Base-by-base conservation (phyloP, 169 alveolate genomes). In the Plasmodium relictum region DNA sequence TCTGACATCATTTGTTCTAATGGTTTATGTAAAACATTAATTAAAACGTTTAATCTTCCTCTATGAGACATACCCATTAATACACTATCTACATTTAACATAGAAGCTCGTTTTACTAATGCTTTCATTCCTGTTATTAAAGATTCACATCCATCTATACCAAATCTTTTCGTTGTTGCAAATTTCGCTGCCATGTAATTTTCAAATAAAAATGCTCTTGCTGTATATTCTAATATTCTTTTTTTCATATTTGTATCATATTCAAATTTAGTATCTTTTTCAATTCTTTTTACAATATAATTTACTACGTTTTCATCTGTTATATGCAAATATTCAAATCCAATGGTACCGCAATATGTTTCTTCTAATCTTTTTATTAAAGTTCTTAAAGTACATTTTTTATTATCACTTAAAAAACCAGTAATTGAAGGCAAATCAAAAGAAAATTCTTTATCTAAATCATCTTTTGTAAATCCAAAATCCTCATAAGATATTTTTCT, bases 1-100 rank as follows among this genome's bases (percentile, higher is more conserved):
- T 96, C 97, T n/a, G 96, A 95, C 91, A 98, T 95, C 93, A 97
- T 93, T 63, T 95, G 95, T 45, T 96, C 97, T 24, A 97, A 86
- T 26, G 99, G 98, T 63, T 96, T 96, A 58, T 97, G 95, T 87
- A 98, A 76, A 0, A 98, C 97, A 88, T 97, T 97, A 72, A 95
- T 96, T 20, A 98, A 92, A 9, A 97, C 97, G 76, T 97, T 97
- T 62, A 98, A 92, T 73, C 99, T 92, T 26, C 99, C 99, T 70
- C 99, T 94, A 91, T 98, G 99, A n/a, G 99, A 97, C 99, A 97
- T 97, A 37, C 98, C 98, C 93, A 98, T 93, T 39, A 97, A 93
- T 18, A 97, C 93, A 50, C 96, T 88, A 65, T 97, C 97, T 8
- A 94, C 97, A 5, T 97, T 96, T 63, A 41, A 88, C 50, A 50